phyloP scores from a whole-genome alignment of 2,329 filamentous ascomycete genomes.

The Diaporthe sp. region DNA sequence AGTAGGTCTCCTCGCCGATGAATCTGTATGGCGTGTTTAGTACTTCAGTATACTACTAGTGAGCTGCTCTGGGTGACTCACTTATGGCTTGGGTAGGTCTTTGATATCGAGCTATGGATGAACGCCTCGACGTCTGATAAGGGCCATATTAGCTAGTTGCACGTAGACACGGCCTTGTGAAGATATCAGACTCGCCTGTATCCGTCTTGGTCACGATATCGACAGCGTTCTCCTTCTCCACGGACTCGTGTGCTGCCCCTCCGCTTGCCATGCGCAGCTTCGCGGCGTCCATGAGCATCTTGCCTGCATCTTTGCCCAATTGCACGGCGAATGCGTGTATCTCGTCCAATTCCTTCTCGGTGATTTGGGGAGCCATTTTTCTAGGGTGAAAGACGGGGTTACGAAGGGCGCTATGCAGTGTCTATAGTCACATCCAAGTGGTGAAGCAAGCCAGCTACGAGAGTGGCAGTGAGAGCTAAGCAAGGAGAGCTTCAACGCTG shows the following conservation, averaged over 20 bases:
- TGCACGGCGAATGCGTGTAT: slow-evolving; percentile 80
- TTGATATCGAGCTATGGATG: slow-evolving; percentile 70
- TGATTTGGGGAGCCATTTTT: slow-evolving; percentile 27
- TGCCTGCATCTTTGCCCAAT: slow-evolving; percentile 77
- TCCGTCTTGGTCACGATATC: slow-evolving; percentile 85
- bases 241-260: slow-evolving; percentile 49
- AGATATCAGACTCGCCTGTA: slow-evolving; percentile 62
- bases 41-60: not conserved
- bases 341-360: slow-evolving; percentile 66
- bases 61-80: slow-evolving; percentile 52
- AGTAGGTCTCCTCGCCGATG: slow-evolving; percentile 83
- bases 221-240: slow-evolving; percentile 81
- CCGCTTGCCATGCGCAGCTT: slow-evolving; percentile 60
- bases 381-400: not conserved
- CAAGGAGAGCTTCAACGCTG: not conserved
- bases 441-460: not conserved
- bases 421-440: not conserved
- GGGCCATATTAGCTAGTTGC: slow-evolving; percentile 1
- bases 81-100: slow-evolving; percentile 75
- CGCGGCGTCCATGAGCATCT: slow-evolving; percentile 75
- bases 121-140: slow-evolving; percentile 77
- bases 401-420: not conserved
- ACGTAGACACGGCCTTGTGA: not conserved
- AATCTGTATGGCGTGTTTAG: slow-evolving; percentile 63
- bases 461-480: not conserved